These are phyloP conservation scores for Auricularia sp. DNA, from an alignment of 768 basidiomycete species.

Conservation along the genomic window DNA sequence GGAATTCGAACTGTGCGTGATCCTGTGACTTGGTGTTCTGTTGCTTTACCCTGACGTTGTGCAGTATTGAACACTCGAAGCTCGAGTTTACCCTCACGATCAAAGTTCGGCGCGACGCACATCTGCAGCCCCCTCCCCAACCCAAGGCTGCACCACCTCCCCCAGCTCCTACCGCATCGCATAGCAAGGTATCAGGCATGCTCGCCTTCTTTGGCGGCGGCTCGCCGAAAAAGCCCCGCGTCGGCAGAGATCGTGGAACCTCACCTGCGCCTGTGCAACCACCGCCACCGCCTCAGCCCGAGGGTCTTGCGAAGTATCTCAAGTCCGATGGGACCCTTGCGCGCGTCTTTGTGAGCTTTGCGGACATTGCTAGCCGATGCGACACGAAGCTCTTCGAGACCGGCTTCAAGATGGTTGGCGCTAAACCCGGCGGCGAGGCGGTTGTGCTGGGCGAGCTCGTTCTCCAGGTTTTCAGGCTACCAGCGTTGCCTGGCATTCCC, in stretches of 20 bases:
- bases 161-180: conserved; percentile 43
- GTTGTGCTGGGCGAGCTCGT: conserved; percentile 79
- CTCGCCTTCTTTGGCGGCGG: conserved; percentile 61
- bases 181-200: conserved; percentile 40
- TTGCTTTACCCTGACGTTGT: conserved; percentile 1
- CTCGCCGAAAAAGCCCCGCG: conserved; percentile 37
- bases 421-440: conserved; percentile 39
- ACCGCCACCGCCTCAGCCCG: conserved; percentile 17
- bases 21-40: neutral
- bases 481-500: conserved; percentile 74
- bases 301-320: conserved; percentile 75
- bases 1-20: conserved; percentile 79
- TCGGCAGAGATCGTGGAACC: conserved; percentile 21
- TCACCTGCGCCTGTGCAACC: conserved; percentile 33
- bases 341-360: conserved; percentile 80
- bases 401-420: conserved; percentile 70
- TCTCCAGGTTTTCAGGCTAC: conserved; percentile 83
- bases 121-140: conserved; percentile 49
- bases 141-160: conserved; percentile 30
- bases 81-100: conserved; percentile 89
- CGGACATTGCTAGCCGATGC: conserved; percentile 73
- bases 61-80: conserved; percentile 85
- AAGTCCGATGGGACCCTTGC: conserved; percentile 83
- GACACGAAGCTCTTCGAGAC: conserved; percentile 81
- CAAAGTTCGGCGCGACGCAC: conserved; percentile 78